Base-by-base conservation (phyloP, 129 eudicot genomes). In the Centrapalus pauciflorus region DNA sequence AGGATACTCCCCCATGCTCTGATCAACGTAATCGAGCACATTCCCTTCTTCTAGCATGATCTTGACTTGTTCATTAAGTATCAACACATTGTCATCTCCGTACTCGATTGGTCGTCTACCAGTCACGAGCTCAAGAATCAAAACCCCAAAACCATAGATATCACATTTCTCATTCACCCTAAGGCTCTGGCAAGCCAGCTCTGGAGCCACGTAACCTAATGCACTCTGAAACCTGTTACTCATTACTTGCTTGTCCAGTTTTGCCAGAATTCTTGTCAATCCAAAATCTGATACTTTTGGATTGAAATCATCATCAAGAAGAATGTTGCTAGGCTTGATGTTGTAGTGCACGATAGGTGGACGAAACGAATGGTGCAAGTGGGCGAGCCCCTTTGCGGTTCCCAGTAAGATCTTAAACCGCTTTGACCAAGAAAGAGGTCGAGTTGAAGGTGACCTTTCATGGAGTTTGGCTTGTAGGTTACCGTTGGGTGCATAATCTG, bases 121-220 rank as follows among this genome's bases (percentile, higher is more conserved):
- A 0, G 95, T 89, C 57, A 94, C 87, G 7, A 89, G 40, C 72
- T 94, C 99, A 6, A 94, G 86, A 13, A 83, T 73, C 86, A 94
- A 28, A 4, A 94, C 87, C 1, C 99, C 99, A 3, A 86, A 94
- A 2, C 99, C 95, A 45, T 81, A 94, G 3, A 94, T 81, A 12
- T 94, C 99, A 23, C 99, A 94, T 58, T 94, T 94, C 67, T 94
- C 99, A 23, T 86, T 89, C 4, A 94, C 90, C 59, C 99, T 83
- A 64, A 89, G 57, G 80, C 95, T 89, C 75, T 86, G 90, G 75
- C 99, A 94, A 10, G 96, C 95, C 45, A 94, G 41, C 67, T 94
- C 99, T 0, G 99, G 99, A 10, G 96, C 99, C 61, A 85, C 86
- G 28, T 89, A 94, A 5, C 95, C 99, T 59, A 80, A 67, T 26